phyloP scores from a whole-genome alignment of 2,329 filamentous ascomycete genomes.

The Aspergillus terreus region DNA sequence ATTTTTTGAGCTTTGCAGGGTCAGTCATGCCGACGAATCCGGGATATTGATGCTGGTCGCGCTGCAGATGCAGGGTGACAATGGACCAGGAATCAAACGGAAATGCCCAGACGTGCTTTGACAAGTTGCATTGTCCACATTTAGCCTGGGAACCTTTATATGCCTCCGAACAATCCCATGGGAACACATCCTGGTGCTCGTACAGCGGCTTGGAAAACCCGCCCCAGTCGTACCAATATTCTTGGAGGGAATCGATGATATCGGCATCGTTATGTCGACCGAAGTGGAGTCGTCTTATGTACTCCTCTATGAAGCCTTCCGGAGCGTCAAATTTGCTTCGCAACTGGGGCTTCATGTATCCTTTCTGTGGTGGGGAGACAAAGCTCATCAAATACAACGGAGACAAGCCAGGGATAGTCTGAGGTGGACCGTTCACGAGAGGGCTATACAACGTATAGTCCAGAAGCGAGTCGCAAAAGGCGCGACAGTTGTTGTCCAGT shows the following conservation, averaged over 20 bases:
- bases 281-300: conserved; percentile 38
- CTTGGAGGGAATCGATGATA: conserved; percentile 41
- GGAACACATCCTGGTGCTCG: conserved; percentile 42
- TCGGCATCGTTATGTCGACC: conserved; percentile 42
- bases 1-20: not conserved
- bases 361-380: conserved; percentile 27
- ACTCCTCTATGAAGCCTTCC: conserved; percentile 43
- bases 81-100: conserved; percentile 47
- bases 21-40: not conserved
- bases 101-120: conserved; percentile 46
- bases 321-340: conserved; percentile 37
- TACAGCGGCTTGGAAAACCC: conserved; percentile 39
- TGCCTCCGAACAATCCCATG: conserved; percentile 49
- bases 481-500: conserved; percentile 37
- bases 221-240: conserved; percentile 49
- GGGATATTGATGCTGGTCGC: conserved; percentile 30
- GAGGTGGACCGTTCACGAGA: conserved; percentile 14
- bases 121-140: conserved; percentile 41
- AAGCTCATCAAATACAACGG: conserved; percentile 41
- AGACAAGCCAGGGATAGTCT: conserved; percentile 4
- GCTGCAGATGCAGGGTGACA: conserved; percentile 35
- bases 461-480: conserved; percentile 37
- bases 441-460: conserved; percentile 29
- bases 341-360: conserved; percentile 19
- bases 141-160: conserved; percentile 32